phyloP scores from a whole-genome alignment of 306 rosid genomes.

The Geum urbanum region DNA sequence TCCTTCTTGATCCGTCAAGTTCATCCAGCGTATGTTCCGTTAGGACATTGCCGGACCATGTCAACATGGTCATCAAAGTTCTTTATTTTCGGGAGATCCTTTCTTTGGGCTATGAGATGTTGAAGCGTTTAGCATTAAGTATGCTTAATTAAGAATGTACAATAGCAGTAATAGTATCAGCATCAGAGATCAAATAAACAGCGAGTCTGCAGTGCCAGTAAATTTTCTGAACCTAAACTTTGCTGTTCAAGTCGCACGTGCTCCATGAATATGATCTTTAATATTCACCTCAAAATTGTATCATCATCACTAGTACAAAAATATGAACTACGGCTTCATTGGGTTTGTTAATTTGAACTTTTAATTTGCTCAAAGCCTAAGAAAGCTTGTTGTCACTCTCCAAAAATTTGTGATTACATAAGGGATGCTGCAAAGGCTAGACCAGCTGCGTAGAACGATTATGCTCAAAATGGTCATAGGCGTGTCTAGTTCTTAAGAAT shows the following conservation, averaged over 20 bases:
- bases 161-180: no score
- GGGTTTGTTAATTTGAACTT: background rate
- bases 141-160: no score
- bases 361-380: background rate
- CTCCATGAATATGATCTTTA: constrained; percentile 5
- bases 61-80: no score
- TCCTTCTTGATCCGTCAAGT: no score
- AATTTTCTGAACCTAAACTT: background rate
- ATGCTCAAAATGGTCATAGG: constrained; percentile 66
- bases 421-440: constrained; percentile 10
- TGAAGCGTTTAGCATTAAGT: no score
- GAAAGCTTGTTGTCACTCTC: background rate
- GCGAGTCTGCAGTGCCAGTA: background rate
- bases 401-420: background rate
- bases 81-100: no score
- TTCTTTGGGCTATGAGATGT: no score
- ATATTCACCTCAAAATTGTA: background rate
- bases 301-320: background rate
- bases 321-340: constrained; percentile 4
- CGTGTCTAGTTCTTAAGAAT: constrained; percentile 78
- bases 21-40: no score
- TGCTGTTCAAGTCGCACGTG: background rate
- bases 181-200: background rate
- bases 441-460: constrained; percentile 50
- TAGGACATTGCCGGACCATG: no score